Conservation (phyloP, 305 asterid species). For the Rubia peregrina region DNA sequence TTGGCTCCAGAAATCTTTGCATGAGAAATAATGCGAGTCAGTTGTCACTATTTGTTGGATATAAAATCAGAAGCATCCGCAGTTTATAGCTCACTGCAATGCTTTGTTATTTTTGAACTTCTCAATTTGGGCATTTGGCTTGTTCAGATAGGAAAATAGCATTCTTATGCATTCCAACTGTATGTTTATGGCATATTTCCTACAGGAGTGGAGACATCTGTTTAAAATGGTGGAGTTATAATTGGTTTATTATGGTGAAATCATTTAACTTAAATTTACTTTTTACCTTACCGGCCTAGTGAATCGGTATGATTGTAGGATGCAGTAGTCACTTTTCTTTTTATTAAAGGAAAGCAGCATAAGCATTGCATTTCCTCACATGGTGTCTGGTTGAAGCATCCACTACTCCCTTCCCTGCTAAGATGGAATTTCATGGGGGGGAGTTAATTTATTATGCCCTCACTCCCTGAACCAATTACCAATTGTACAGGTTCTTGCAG, state of each 20-base stretch:
- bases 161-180: not conserved
- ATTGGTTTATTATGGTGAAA: not conserved
- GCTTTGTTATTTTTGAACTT: not conserved
- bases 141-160: not conserved
- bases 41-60: slow-evolving; percentile 1
- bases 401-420: slow-evolving; percentile 2
- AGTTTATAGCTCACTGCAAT: not conserved
- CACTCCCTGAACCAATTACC: slow-evolving; percentile 20
- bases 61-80: not conserved
- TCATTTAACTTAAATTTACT: not conserved
- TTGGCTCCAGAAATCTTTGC: not conserved
- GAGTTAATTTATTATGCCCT: slow-evolving; percentile 16
- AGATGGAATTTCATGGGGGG: not conserved
- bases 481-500: slow-evolving; percentile 80
- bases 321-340: not conserved
- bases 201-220: not conserved
- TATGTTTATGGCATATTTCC: not conserved
- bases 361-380: not conserved
- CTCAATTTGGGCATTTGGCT: not conserved
- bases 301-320: not conserved
- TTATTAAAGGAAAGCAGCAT: slow-evolving; percentile 1
- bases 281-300: not conserved
- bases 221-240: not conserved
- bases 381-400: not conserved
- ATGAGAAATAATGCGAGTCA: not conserved